phyloP scores from a whole-genome alignment of 192 early-diverging fungal genomes.

The Umbelopsis vinacea region DNA sequence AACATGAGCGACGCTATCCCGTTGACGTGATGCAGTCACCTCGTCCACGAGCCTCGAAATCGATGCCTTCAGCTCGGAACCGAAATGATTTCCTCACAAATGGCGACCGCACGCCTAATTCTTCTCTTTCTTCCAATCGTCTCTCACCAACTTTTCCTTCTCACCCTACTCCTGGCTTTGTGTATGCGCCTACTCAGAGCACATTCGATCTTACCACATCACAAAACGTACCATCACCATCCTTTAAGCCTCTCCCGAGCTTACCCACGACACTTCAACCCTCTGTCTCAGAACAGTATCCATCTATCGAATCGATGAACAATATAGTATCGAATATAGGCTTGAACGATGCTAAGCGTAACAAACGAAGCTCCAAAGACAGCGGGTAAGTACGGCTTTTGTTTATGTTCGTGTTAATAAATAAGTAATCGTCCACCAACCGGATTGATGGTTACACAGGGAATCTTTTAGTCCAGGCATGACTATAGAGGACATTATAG shows the following conservation, averaged over 20 bases:
- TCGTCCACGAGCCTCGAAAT: slow-evolving; percentile 22
- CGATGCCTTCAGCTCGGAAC: slow-evolving; percentile 17
- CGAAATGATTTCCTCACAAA: slow-evolving; percentile 5
- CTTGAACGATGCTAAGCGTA: not conserved
- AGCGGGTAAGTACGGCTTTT: slow-evolving; percentile 2
- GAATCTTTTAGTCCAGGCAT: slow-evolving; percentile 19
- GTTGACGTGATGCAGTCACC: slow-evolving; percentile 2
- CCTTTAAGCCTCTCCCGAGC: slow-evolving; percentile 3
- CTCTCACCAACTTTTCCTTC: slow-evolving; percentile 10
- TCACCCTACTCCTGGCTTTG: slow-evolving; percentile 16
- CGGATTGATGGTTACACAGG: slow-evolving; percentile 25
- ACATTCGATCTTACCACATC: not conserved
- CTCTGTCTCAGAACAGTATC: not conserved
- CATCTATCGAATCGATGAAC: not conserved
- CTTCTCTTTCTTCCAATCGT: slow-evolving; percentile 16
- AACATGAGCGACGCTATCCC: not conserved
- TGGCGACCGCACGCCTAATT: slow-evolving; percentile 2
- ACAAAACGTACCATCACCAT: not conserved
- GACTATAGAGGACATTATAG: slow-evolving; percentile 20
- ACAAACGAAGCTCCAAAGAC: slow-evolving; percentile 7
- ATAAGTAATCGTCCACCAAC: slow-evolving; percentile 13
- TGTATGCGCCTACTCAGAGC: slow-evolving; percentile 23
- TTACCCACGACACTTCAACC: not conserved
- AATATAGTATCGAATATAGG: not conserved
- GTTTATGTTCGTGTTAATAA: slow-evolving; percentile 10